Evolutionary conservation across 345 rosid species (phyloP), one percentile per base, ranked within the genome.

Genomic region (Cardiospermum halicacabum): DNA sequence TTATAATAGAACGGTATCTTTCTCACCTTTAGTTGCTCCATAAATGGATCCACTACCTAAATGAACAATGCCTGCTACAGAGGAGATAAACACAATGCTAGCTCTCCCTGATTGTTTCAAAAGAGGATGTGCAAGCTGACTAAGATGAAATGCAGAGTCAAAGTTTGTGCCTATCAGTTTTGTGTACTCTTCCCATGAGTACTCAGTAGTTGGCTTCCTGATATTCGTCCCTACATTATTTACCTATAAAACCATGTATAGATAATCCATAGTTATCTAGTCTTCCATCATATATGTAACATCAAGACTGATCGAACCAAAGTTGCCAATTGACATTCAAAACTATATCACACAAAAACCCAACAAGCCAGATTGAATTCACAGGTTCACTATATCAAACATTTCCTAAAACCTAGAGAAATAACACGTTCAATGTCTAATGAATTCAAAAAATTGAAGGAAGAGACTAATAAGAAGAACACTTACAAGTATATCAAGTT

Each of bases 191-290:
- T 90, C 99, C 4, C 73, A 72, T 27, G 89, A 45, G 74, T 84
- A 91, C 53, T 87, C 97, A 1, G 71, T 66, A 2, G 96, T 83
- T 42, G 92, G 91, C 81, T 85, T 94, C 82, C 96, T 80, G 67
- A 81, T 47, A 72, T 91, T 89, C 6, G 88, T 91, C 56, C 97
- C 99, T 25, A 82, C 91, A 81, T 94, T 91, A 81, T 91, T 91
- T 27, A 94, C 71, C 98, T 93, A 64, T 22, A 37, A 45, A 60
- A 69, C 13, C 47, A 69, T n/a, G 64, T 48, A 66, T n/a, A 62
- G 54, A 65, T 4, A 66, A 61, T 16, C 28, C 15, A 12, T 48
- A 21, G 49, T 30, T 31, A 62, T 25, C 11, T n/a, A 28, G 34
- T 22, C 28, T 5, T 5, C 5, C 30, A 31, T 11, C 15, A 11